phyloP scores from a whole-genome alignment of 441 rosid genomes.

The Capsella rubella region DNA sequence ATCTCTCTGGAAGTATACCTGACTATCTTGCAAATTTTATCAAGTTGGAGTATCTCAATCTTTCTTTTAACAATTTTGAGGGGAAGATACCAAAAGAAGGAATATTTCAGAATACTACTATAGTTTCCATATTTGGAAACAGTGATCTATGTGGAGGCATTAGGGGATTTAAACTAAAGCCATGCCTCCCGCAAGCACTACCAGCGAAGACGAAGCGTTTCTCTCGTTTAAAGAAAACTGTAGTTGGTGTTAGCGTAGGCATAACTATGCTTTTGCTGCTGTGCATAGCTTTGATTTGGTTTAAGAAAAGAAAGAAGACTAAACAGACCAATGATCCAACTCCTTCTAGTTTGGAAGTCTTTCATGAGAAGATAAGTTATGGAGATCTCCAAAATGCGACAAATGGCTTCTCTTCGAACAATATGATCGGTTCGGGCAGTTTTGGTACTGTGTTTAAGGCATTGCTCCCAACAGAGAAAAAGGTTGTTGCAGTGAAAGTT shows the following conservation, averaged over 20 bases:
- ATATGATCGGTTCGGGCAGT: slow-evolving; percentile 29
- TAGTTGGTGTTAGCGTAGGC: neutral
- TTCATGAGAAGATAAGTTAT: slow-evolving; percentile 37
- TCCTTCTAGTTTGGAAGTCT: neutral
- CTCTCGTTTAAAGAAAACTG: neutral
- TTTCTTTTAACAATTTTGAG: slow-evolving; percentile 22
- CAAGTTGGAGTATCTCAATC: slow-evolving; percentile 23
- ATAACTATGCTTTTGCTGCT: neutral
- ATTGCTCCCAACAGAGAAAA: slow-evolving; percentile 1
- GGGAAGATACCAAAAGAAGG: slow-evolving; percentile 23
- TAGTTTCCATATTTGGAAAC: slow-evolving; percentile 18
- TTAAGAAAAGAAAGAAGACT: slow-evolving; percentile 14
- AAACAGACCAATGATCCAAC: neutral
- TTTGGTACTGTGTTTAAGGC: slow-evolving; percentile 38
- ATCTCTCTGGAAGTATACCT: slow-evolving; percentile 1
- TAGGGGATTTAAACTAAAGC: neutral
- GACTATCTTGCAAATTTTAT: neutral
- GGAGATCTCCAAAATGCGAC: slow-evolving; percentile 6
- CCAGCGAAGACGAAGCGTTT: neutral
- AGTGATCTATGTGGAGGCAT: slow-evolving; percentile 30
- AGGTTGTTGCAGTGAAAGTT: slow-evolving; percentile 22
- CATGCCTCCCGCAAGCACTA: slow-evolving; percentile 2
- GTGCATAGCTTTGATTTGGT: slow-evolving; percentile 2
- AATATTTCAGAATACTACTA: neutral
- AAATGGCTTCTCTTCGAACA: slow-evolving; percentile 22